Evolutionary conservation across 495 filamentous ascomycete species (phyloP), one percentile per base, ranked within the genome.

Genomic region (Penicillium herquei): DNA sequence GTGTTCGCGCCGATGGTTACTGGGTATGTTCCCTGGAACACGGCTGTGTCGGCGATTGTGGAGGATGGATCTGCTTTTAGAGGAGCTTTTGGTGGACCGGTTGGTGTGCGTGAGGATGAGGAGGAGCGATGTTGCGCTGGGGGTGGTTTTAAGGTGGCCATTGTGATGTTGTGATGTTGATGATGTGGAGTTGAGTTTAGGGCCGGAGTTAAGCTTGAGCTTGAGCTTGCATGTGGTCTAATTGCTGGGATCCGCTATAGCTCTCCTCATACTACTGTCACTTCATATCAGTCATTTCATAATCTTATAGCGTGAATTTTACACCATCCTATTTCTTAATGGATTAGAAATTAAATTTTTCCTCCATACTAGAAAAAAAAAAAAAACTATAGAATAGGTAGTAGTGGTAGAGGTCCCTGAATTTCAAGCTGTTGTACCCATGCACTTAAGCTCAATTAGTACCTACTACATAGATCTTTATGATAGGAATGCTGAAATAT

Each of bases 41-140:
- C 63, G 7, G 86, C 88, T n/a, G 84, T 83, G 58, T 93, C 88
- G 64, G 90, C 81, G 66, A 96, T 86, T 42, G 84, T 84, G 54
- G 89, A 78, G 21, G 79, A 81, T 3, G 87, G 78, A 54, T 90
- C 83, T 64, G 91, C 83, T 64, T 82, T 81, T 56, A 89, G 78
- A 11, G 89, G 86, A 0, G 92, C 85, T 64, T 61, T 57, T 39
- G 61, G 58, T 40, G 59, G 65, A 0, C 56, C 58, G 51, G 67
- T 46, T 46, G 67, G 45, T 17, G 63, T 49, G 46, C 47, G 51
- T 10, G 64, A 63, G 41, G 63, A 51, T 44, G 67, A 57, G 30
- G 73, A 63, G 21, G 64, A 52, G 57, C 65, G 62, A 30, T 64
- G 63, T 42, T 55, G 49, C 7, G 49, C 56, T 63, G 62, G 53